Evolutionary conservation across 495 filamentous ascomycete species (phyloP), one percentile per base, ranked within the genome.

Genomic region (Neurospora terricola): DNA sequence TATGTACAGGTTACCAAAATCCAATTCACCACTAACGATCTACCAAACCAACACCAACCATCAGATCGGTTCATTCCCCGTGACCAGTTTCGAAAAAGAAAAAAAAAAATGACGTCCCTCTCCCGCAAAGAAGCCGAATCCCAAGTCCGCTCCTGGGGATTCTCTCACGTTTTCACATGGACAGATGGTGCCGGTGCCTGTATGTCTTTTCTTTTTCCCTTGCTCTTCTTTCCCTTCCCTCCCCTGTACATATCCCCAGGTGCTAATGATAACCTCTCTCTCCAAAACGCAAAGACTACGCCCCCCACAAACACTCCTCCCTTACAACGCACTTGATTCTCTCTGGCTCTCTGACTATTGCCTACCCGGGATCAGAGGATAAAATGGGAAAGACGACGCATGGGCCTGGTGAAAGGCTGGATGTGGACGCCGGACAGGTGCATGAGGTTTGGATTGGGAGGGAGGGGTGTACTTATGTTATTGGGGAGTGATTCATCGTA

Each of bases 371-470:
- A 1, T 66, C 54, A 4, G 80, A n/a, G n/a, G n/a, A n/a, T n/a
- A n/a, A 90, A 37, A 84, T 84, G 1, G 86, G 79, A 73, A 93
- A 90, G 81, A 88, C 88, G 79, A 93, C 90, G 3, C 92, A 91
- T 77, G 86, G 87, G 0, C 84, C 84, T 3, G 93, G 93, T 0
- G 88, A 86, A 16, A 83, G 93, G 72, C 78, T 96, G n/a, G 92
- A 95, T 82, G 92, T 96, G 4, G 91, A 90, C 9, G 90, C 91
- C 1, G 85, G 86, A 0, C 87, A 88, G 59, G 72, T 88, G 11
- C 93, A 96, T 82, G 93, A 96, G 84, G 92, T 96, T 23, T 96
- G 93, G 93, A 89, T 94, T 75, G 93, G 93, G 0, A 45, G 79
- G 1, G 84, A 90, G 71, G 93, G 93, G 0, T 96, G 93, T 82